These are phyloP conservation scores for Coemansia sp. DNA, from an alignment of 192 early-diverging fungal species.

Conservation along the genomic window DNA sequence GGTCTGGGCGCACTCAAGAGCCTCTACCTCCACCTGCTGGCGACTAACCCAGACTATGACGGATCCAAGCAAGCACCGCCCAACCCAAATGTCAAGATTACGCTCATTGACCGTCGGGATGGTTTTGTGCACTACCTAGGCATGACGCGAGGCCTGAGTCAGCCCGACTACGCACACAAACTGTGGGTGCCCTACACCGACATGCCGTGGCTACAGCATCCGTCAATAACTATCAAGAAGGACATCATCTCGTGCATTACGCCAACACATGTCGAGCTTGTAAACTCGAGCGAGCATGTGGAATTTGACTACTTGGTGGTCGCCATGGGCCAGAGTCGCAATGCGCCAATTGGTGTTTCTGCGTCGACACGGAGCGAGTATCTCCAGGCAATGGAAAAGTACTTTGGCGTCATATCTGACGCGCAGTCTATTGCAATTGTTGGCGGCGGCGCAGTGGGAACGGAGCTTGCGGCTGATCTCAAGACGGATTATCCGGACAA, in stretches of 20 bases:
- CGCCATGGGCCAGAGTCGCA: slow-evolving; percentile 35
- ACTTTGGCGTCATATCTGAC: slow-evolving; percentile 32
- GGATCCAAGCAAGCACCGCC: slow-evolving; percentile 39
- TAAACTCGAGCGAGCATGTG: slow-evolving; percentile 18
- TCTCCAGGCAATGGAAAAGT: slow-evolving; percentile 21
- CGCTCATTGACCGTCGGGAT: slow-evolving; percentile 57
- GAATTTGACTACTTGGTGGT: slow-evolving; percentile 55
- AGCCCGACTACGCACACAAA: slow-evolving; percentile 48
- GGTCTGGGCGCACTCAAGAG: slow-evolving; percentile 37
- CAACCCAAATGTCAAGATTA: slow-evolving; percentile 47
- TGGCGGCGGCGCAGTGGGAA: slow-evolving; percentile 74
- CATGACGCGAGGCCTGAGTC: slow-evolving; percentile 49
- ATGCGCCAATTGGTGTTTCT: slow-evolving; percentile 35
- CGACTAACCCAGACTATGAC: slow-evolving; percentile 37
- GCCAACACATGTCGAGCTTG: slow-evolving; percentile 24
- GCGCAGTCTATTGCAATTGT: slow-evolving; percentile 63
- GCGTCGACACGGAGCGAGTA: slow-evolving; percentile 32
- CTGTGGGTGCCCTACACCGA: slow-evolving; percentile 58
- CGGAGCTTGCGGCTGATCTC: slow-evolving; percentile 73
- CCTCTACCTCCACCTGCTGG: slow-evolving; percentile 40
- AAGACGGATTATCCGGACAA: slow-evolving; percentile 45
- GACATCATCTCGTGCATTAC: slow-evolving; percentile 46
- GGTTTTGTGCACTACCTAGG: slow-evolving; percentile 61
- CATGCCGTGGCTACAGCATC: slow-evolving; percentile 40
- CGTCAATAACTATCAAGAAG: slow-evolving; percentile 42